Evolutionary conservation across 2,329 filamentous ascomycete genomes (phyloP).

Genomic region (Leptographium flavum): DNA sequence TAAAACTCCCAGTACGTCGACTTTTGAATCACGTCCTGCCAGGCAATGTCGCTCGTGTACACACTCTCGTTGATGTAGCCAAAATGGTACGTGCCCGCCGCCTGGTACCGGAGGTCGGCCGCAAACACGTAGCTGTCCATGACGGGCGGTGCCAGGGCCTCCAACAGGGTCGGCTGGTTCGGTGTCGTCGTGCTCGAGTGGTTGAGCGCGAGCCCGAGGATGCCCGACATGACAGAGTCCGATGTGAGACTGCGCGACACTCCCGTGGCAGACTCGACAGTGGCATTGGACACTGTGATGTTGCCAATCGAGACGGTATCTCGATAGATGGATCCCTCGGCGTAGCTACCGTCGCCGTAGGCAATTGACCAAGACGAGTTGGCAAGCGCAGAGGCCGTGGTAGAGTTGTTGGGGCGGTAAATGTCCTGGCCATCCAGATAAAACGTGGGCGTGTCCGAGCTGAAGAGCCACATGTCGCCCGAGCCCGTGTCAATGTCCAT

Average conservation of each 20-base stretch:
- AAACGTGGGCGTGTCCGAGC: conserved; percentile 29
- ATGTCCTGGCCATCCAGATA: conserved; percentile 29
- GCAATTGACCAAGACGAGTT: conserved; percentile 33
- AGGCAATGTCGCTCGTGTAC: conserved; percentile 26
- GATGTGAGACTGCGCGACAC: conserved; percentile 25
- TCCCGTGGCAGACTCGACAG: conserved; percentile 32
- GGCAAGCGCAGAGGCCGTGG: conserved; percentile 24
- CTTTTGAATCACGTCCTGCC: conserved; percentile 32
- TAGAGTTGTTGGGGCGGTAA: conserved; percentile 31
- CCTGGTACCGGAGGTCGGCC: conserved; percentile 32
- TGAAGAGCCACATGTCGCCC: conserved; percentile 46
- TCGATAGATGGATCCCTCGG: conserved; percentile 32
- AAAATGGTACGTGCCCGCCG: conserved; percentile 35
- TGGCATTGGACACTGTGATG: conserved; percentile 27
- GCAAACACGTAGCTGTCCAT: conserved; percentile 31
- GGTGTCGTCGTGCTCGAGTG: conserved; percentile 29
- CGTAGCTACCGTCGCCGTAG: conserved; percentile 31
- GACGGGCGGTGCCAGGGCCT: conserved; percentile 25
- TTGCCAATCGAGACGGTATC: conserved; percentile 34
- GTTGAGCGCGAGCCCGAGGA: conserved; percentile 36
- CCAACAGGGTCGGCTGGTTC: conserved; percentile 27
- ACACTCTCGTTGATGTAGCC: conserved; percentile 29
- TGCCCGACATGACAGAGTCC: conserved; percentile 31
- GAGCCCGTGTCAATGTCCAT: conserved; percentile 59
- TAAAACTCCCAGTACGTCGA: conserved; percentile 30